Conservation (phyloP, 129 eudicot species). For the Arctium lappa region DNA sequence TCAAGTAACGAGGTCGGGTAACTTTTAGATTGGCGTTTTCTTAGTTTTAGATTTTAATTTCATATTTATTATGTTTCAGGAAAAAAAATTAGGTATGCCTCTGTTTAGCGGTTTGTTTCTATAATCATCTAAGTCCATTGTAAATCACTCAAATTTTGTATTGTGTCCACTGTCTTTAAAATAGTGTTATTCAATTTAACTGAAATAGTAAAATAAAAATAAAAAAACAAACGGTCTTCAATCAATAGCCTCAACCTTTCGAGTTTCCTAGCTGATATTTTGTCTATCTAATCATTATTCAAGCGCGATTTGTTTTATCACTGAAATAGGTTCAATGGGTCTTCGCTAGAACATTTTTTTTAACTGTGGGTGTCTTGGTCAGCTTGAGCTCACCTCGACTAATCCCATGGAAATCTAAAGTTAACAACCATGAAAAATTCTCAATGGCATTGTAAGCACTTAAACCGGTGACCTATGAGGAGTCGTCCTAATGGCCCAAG, state of each 20-base stretch:
- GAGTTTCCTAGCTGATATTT: not conserved
- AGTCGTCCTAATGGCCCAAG: not conserved
- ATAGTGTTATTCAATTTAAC: not conserved
- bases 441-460: not conserved
- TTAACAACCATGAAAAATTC: too few relatives aligned
- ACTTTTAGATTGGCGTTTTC: too few relatives aligned
- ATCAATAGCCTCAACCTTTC: not conserved
- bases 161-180: not conserved
- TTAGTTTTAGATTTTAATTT: too few relatives aligned
- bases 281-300: not conserved
- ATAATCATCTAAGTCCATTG: not conserved
- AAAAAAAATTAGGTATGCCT: too few relatives aligned
- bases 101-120: not conserved
- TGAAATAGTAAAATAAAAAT: not conserved
- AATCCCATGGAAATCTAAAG: not conserved
- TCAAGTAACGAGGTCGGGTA: too few relatives aligned
- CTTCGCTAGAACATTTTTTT: too few relatives aligned
- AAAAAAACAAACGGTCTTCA: not conserved
- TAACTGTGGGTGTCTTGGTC: not conserved
- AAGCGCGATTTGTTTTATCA: not conserved
- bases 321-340: not conserved
- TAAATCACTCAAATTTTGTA: not conserved
- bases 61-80: too few relatives aligned
- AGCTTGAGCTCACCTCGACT: not conserved
- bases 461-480: not conserved